Conservation (phyloP, 140 eudicot genomes). For the Erigeron philadelphicus region DNA sequence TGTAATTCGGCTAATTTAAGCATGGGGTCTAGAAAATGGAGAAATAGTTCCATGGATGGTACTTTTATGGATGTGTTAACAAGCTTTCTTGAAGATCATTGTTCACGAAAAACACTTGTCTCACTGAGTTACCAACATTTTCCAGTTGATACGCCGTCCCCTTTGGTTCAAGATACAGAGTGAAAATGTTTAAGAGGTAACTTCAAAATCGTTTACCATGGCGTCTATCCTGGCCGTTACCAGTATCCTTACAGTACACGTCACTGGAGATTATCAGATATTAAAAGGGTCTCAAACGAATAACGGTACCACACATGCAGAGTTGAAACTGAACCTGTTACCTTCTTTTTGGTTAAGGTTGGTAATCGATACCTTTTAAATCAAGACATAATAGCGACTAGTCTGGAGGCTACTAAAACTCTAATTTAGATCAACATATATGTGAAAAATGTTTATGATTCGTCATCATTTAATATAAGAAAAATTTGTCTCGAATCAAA, state of each 20-base stretch:
- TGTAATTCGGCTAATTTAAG: constrained; percentile 28
- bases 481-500: too few relatives aligned
- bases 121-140: constrained; percentile 7
- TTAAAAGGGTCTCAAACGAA: constrained; percentile 11
- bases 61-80: constrained; percentile 26
- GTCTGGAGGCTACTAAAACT: too few relatives aligned
- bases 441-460: too few relatives aligned
- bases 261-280: constrained; percentile 2
- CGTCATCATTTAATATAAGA: too few relatives aligned
- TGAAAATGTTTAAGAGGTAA: constrained; percentile 9
- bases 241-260: constrained; percentile 13
- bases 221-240: constrained; percentile 6
- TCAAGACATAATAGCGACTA: too few relatives aligned
- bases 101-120: constrained; percentile 10
- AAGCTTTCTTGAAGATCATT: constrained; percentile 30
- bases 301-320: constrained; percentile 8
- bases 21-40: constrained; percentile 23
- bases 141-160: constrained; percentile 24
- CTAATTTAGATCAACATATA: too few relatives aligned
- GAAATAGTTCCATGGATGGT: constrained; percentile 18
- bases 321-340: too few relatives aligned
- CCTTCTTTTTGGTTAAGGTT: too few relatives aligned
- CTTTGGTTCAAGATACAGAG: constrained; percentile 23
- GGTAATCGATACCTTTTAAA: too few relatives aligned
- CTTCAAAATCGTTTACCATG: constrained; percentile 9